A percentile compares a stretch with the other conserved stretches of the same genome.
Conservation (phyloP, 2,329 filamentous ascomycete species). For the Thelonectria rubi region DNA sequence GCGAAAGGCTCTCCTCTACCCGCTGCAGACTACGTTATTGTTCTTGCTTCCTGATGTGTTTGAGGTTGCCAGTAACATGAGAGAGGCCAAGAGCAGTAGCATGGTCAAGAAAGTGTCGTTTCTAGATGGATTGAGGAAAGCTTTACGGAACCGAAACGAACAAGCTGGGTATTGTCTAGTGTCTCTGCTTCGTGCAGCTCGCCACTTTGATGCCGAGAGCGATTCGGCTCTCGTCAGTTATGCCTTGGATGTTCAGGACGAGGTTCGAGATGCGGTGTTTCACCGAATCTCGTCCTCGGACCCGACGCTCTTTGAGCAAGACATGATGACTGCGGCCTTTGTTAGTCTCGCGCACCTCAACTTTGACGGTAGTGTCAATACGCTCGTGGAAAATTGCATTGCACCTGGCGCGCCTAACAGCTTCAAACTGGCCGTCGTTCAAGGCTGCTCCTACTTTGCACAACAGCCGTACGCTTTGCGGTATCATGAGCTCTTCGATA, state of each 20-base stretch:
- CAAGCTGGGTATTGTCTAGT: conserved; percentile 73
- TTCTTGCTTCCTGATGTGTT: conserved; percentile 75
- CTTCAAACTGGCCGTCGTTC: conserved; percentile 71
- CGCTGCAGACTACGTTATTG: conserved; percentile 69
- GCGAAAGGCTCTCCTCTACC: conserved; percentile 65
- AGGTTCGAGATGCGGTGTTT: conserved; percentile 73
- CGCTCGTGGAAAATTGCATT: conserved; percentile 65
- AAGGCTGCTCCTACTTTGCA: conserved; percentile 71
- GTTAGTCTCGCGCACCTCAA: conserved; percentile 71
- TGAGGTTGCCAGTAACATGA: conserved; percentile 73
- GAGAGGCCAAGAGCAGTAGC: conserved; percentile 68
- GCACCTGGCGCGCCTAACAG: conserved; percentile 63
- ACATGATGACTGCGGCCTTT: conserved; percentile 73
- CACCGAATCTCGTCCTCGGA: conserved; percentile 60
- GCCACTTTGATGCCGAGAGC: conserved; percentile 70
- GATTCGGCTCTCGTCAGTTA: conserved; percentile 73
- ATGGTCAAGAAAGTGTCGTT: conserved; percentile 74
- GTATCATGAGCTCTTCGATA: conserved; percentile 65
- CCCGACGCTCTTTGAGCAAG: conserved; percentile 64
- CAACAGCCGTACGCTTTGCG: conserved; percentile 57
- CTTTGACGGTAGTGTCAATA: conserved; percentile 65
- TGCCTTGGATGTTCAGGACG: conserved; percentile 74
- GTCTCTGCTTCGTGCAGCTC: conserved; percentile 67
- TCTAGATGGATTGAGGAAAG: conserved; percentile 69
- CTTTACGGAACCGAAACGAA: conserved; percentile 71